Evolutionary conservation across 345 rosid genomes (phyloP), one percentile per base, ranked within the genome.

Genomic region (Lumnitzera racemosa): DNA sequence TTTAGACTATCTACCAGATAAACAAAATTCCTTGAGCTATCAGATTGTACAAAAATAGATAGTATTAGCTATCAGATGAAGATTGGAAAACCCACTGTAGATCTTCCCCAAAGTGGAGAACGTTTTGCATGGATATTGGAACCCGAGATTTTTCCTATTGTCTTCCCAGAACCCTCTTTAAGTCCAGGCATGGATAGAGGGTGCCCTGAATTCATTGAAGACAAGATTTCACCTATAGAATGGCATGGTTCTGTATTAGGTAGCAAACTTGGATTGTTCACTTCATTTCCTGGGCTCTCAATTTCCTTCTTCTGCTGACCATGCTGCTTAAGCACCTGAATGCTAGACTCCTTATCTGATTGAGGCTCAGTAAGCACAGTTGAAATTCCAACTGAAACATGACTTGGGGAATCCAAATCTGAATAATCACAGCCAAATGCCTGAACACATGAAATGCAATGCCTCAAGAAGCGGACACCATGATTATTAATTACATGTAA

Each of bases 71-170:
- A 56, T 1, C 52, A 62, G 23, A 15, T 47, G 67, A 66, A 36
- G 67, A 55, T 49, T 36, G 43, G 54, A 62, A 53, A 51, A 80
- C 97, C 74, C 75, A 94, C 99, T 71, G 70, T 75, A 71, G 83
- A 88, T 80, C 97, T 87, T 71, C 96, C 89, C 99, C 99, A 90
- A 67, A 94, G 84, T 51, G 90, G 67, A 68, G 95, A 65, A 41
- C 90, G 78, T 80, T 84, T 90, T 27, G 84, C 51, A 53, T 72
- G 79, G 70, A 53, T 62, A 69, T 78, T 83, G 60, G 98, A 82
- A 62, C 83, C 78, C 13, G 87, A 67, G 66, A 72, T 66, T 76
- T 86, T 89, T 76, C 78, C 75, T 52, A 64, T 63, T 5, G 87
- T 31, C 84, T 82, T 90, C 68, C 80, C 94, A 59, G 71, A 65